Percentiles rank a stretch among this genome's conserved stretches.
Conservation (phyloP, 176 grass and related monocot genomes). For the Chrysopogon serrulatus region DNA sequence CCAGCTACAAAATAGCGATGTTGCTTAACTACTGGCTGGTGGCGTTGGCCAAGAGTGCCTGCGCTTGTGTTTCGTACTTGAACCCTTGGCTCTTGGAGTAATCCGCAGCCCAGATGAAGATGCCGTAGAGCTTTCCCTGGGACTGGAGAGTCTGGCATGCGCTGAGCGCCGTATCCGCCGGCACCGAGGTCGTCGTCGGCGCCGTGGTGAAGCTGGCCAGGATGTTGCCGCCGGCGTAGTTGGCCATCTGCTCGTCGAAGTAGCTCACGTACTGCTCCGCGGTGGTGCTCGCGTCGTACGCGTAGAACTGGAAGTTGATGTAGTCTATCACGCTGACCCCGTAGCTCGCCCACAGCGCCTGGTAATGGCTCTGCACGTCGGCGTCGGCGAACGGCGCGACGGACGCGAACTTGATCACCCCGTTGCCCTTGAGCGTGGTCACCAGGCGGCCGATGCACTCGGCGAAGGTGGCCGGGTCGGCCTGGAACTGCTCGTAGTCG, state of each 20-base stretch:
- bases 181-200: constrained; percentile 31
- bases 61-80: constrained; percentile 62
- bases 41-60: constrained; percentile 24
- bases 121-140: constrained; percentile 57
- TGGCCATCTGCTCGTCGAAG: constrained; percentile 46
- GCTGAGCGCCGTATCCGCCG: constrained; percentile 34
- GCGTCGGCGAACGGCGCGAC: constrained; percentile 59
- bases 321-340: constrained; percentile 50
- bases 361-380: constrained; percentile 58
- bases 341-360: constrained; percentile 48
- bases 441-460: constrained; percentile 64
- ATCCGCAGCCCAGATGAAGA: constrained; percentile 85
- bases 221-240: constrained; percentile 62
- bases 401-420: constrained; percentile 70
- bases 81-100: constrained; percentile 48
- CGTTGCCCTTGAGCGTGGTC: constrained; percentile 41
- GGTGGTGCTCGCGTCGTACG: constrained; percentile 43
- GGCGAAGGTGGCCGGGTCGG: constrained; percentile 49
- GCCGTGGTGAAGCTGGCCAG: constrained; percentile 76
- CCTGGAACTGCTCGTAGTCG: constrained; percentile 77
- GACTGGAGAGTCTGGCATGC: constrained; percentile 54
- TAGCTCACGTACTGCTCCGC: constrained; percentile 40
- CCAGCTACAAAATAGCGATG: not conserved
- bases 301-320: constrained; percentile 94
- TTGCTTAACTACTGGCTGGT: not conserved